Evolutionary conservation across 2,329 filamentous ascomycete species (phyloP), one percentile per base, ranked within the genome.

Genomic region (Aureobasidium uvarum): DNA sequence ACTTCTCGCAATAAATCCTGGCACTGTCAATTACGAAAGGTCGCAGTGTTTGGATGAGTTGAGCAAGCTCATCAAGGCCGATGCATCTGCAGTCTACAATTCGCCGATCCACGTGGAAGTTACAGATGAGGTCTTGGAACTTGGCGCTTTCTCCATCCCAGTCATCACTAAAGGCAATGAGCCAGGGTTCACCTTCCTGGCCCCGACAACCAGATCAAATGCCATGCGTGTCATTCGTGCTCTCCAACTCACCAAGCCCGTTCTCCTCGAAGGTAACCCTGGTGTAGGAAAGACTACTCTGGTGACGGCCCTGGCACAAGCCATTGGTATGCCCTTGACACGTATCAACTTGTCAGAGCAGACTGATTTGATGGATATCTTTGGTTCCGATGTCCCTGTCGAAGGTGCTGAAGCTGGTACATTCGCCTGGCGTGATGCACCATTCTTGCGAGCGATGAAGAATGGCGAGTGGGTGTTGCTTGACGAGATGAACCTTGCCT

Each of bases 401-500:
- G 95, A 98, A 77, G 93, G 92, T n/a, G 92, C 90, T 0, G 87
- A 90, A 72, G 89, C 92, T 8, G 95, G 95, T 1, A 89, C 91
- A 67, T 99, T 99, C 73, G 89, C 91, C 1, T 99, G 95, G 95
- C 86, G 92, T 70, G 94, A 99, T 75, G 95, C 94, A 0, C 93
- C 95, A 0, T 98, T 99, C 74, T 81, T 99, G 23, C 90, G 92
- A 74, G 95, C 95, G 0, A 98, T 99, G 94, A 95, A 98, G 74
- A 90, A 86, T 66, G 95, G 95, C 33, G 91, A 96, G 71, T 99
- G 95, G 95, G 95, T 99, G 13, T 81, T 99, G 33, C 83, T 99
- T 0, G 95, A 99, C 73, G 95, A 99, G 80, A 99, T 99, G 95
- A 99, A 99, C 72, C 80, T 99, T 68, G 95, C 96, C 1, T 98